Percentiles rank a stretch among this genome's conserved stretches.
These are phyloP conservation scores for Colletotrichum eleusines DNA, from an alignment of 2,329 filamentous ascomycete species.

Conservation along the genomic window DNA sequence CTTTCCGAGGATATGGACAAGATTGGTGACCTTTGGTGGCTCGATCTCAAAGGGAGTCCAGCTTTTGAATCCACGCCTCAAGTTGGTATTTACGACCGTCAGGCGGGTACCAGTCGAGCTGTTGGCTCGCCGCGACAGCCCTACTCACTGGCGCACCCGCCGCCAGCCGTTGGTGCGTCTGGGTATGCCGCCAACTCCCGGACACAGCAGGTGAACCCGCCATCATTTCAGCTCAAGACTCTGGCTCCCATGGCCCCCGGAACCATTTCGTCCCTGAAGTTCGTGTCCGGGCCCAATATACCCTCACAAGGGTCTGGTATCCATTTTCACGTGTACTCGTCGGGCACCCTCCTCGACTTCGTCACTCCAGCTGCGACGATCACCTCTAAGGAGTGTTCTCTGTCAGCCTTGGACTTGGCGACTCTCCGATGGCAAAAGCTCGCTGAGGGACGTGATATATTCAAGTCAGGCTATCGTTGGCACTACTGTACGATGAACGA, in stretches of 20 bases:
- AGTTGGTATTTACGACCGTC: conserved; percentile 64
- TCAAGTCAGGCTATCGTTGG: conserved; percentile 93
- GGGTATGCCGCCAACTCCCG: conserved; percentile 77
- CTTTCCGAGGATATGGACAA: conserved; percentile 97
- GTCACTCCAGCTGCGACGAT: conserved; percentile 92
- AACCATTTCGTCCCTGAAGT: conserved; percentile 89
- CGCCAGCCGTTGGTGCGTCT: conserved; percentile 66
- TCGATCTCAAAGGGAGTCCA: conserved; percentile 91
- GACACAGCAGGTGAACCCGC: conserved; percentile 74
- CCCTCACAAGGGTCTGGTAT: conserved; percentile 91
- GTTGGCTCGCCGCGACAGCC: conserved; percentile 64
- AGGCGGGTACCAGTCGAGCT: conserved; percentile 55
- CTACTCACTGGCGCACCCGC: conserved; percentile 62
- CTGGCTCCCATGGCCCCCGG: conserved; percentile 91
- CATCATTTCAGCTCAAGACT: conserved; percentile 73
- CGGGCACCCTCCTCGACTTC: conserved; percentile 92
- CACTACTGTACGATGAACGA: conserved; percentile 98
- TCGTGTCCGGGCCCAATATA: conserved; percentile 86
- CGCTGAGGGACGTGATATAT: conserved; percentile 93
- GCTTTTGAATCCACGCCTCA: conserved; percentile 81
- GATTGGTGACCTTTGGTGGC: conserved; percentile 95
- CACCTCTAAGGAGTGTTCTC: conserved; percentile 85
- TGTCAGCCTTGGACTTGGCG: conserved; percentile 89
- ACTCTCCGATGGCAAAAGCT: conserved; percentile 94
- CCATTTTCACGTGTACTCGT: conserved; percentile 96